A percentile compares a stretch with the other conserved stretches of the same genome.
These are phyloP conservation scores for Erythrophleum ivorense DNA, from an alignment of 331 rosid species.

Conservation along the genomic window DNA sequence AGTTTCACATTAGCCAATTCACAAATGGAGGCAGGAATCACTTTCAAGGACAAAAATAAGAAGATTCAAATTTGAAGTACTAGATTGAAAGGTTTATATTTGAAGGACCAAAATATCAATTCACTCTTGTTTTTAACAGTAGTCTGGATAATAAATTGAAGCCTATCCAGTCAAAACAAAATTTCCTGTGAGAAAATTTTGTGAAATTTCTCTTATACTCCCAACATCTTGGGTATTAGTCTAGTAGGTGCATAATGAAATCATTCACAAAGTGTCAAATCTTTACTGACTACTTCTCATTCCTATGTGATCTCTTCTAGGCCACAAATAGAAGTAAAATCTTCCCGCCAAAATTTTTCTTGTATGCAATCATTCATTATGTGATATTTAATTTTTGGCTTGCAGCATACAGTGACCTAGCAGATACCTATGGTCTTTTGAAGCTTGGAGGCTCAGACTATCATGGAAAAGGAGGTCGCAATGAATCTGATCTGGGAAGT, in stretches of 20 bases:
- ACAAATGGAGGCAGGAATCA: neutral
- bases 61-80: neutral
- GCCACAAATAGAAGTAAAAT: constrained; percentile 13
- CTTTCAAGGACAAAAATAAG: neutral
- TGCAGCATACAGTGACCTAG: constrained; percentile 83
- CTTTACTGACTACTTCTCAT: neutral
- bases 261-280: neutral
- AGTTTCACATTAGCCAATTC: neutral
- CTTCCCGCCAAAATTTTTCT: constrained; percentile 8
- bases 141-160: neutral
- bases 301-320: neutral
- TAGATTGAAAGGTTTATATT: neutral
- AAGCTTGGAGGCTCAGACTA: constrained; percentile 96
- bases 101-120: neutral
- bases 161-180: neutral
- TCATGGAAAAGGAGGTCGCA: constrained; percentile 85
- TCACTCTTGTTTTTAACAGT: neutral
- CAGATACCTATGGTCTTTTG: constrained; percentile 72
- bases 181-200: neutral
- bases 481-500: constrained; percentile 88
- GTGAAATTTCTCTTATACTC: neutral
- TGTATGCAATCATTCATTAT: neutral
- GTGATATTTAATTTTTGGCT: constrained; percentile 24
- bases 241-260: constrained; percentile 12
- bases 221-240: neutral